A percentile compares a stretch with the other conserved stretches of the same genome.
Conservation (phyloP, 768 basidiomycete genomes). For the Leccinum truebloodii region DNA sequence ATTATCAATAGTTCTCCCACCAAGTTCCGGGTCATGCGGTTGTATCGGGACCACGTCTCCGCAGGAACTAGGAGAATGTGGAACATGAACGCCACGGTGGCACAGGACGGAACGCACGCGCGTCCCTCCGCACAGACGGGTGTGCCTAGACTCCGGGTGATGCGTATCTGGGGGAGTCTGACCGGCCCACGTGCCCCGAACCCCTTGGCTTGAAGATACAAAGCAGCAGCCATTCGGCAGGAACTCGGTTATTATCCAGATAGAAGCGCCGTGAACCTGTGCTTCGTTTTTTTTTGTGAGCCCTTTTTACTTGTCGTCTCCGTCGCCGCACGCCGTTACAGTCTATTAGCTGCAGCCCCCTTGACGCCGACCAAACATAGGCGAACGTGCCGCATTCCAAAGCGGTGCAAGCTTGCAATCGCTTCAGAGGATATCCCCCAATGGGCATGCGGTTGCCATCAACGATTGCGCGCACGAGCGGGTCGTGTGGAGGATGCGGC, state of each 20-base stretch:
- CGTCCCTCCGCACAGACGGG: background rate
- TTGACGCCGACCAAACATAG: background rate
- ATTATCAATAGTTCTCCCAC: background rate
- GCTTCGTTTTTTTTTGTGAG: background rate
- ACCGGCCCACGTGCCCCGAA: background rate
- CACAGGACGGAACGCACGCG: background rate
- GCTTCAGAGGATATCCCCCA: background rate
- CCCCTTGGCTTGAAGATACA: background rate
- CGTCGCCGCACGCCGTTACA: too few relatives aligned
- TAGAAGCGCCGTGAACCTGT: background rate
- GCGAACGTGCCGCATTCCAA: background rate
- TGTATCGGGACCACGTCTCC: background rate
- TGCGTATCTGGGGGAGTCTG: background rate
- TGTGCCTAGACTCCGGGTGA: background rate
- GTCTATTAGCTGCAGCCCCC: too few relatives aligned
- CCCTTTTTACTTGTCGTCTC: background rate
- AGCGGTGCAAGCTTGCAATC: slow-evolving; percentile 1
- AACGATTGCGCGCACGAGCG: background rate
- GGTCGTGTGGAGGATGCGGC: background rate
- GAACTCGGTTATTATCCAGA: background rate
- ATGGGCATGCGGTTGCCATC: slow-evolving; percentile 2
- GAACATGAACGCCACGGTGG: background rate
- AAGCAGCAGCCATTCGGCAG: background rate
- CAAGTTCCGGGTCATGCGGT: background rate
- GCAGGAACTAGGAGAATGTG: background rate